These are phyloP conservation scores for Eucalyptus decipiens DNA, from an alignment of 345 rosid species.

Conservation along the genomic window DNA sequence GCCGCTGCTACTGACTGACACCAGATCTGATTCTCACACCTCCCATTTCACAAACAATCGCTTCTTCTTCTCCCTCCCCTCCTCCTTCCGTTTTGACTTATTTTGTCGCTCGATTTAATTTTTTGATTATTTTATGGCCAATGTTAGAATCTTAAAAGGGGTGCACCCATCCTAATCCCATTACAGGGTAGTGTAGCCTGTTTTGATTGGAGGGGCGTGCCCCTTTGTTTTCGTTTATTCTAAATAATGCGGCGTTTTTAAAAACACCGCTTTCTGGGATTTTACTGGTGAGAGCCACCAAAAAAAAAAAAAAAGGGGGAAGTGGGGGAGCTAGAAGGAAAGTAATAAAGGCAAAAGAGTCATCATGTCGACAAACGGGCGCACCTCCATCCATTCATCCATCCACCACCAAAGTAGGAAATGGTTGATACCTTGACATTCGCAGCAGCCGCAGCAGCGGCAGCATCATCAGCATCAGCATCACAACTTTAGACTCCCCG, in stretches of 20 bases:
- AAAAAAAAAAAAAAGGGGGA: background rate
- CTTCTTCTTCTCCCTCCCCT: background rate
- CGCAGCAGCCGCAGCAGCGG: background rate
- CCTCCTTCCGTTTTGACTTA: background rate
- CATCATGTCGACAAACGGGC: background rate
- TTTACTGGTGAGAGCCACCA: background rate
- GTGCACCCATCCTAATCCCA: background rate
- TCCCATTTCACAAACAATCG: background rate
- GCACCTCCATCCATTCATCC: background rate
- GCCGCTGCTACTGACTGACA: background rate
- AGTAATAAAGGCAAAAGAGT: background rate
- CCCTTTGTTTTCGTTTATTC: background rate
- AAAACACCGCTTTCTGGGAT: background rate
- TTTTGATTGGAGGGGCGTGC: background rate
- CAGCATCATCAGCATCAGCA: background rate
- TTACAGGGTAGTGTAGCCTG: background rate
- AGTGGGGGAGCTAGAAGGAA: background rate
- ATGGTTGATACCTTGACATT: background rate
- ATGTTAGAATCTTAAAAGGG: background rate
- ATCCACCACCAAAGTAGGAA: background rate
- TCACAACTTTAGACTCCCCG: background rate
- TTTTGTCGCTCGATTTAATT: background rate
- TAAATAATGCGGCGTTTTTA: background rate
- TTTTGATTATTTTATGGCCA: background rate
- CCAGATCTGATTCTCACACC: background rate